Base-by-base conservation (phyloP, 139 green algal species). In the Chlamydomonas incerta region DNA sequence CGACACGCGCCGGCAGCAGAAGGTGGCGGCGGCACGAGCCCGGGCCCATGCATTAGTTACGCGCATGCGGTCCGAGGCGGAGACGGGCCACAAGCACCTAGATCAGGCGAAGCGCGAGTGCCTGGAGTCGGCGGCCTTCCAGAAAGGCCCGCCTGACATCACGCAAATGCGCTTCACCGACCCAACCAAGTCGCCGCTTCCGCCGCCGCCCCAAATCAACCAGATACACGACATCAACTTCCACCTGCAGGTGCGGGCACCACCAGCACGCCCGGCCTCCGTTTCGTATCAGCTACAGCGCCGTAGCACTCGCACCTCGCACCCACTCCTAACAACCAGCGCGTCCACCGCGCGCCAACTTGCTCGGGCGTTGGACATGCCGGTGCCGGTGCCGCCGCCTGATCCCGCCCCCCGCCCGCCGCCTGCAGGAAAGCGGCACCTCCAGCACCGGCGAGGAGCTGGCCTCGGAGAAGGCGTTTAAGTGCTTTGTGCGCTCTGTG, bases 401-500 rank as follows among this genome's bases (percentile, higher is more conserved):
- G n/a, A n/a, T 50, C 41, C 41, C 41, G 8, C 41, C 41, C 6
- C 41, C n/a, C 41, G 71, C 21, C 35, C 80, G 4, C 68, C 60
- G 66, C 58, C 58, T 18, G 6, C 68, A 85, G 67, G 80, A 85
- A 34, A 85, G 66, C 31, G 80, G 80, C 67, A 85, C 80, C 15
- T 70, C 50, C 80, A 85, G 80, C 66, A 85, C 66, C 4, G 80
- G 79, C 29, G 84, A 89, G 46, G 81, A 88, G 81, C 84, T 82
- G 65, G 37, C 68, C 0, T 68, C 60, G 28, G 93, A 96, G 67
- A 83, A 89, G 31, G 94, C 94, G 0, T 95, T 95, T 77, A 89
- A 91, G 67, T 93, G 93, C 87, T 96, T 93, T 85, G 91, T 92
- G 13, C 79, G 82, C 26, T 92, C 93, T 2, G 89, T 95, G 72